Base-by-base conservation (phyloP, 2,329 filamentous ascomycete genomes). In the Dendrostoma leiphaemia region DNA sequence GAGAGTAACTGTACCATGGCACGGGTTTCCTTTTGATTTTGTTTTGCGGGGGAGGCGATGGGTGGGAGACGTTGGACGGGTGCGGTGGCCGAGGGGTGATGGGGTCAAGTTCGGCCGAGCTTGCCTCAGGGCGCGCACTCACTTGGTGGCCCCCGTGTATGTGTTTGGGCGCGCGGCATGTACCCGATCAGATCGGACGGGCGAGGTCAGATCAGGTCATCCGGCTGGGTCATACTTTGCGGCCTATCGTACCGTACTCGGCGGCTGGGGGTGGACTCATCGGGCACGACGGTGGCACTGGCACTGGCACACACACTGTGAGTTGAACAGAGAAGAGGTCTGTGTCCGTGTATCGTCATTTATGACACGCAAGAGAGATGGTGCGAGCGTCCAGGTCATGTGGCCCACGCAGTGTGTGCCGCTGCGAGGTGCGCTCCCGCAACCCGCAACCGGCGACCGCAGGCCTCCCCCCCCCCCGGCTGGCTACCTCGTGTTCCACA, bases 101-200 rank as follows among this genome's bases (percentile, higher is more conserved):
- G n/a, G n/a, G n/a, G n/a, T n/a, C n/a, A n/a, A n/a, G n/a, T n/a
- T n/a, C n/a, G n/a, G n/a, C n/a, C n/a, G n/a, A n/a, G n/a, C n/a
- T n/a, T n/a, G n/a, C n/a, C n/a, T n/a, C n/a, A n/a, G n/a, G n/a
- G n/a, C n/a, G n/a, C n/a, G n/a, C n/a, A n/a, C n/a, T n/a, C n/a
- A n/a, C n/a, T n/a, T n/a, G n/a, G n/a, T n/a, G n/a, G n/a, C n/a
- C n/a, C n/a, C n/a, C n/a, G n/a, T n/a, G n/a, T n/a, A n/a, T n/a
- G n/a, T n/a, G n/a, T n/a, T n/a, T n/a, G n/a, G n/a, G n/a, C n/a
- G n/a, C n/a, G n/a, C n/a, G n/a, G n/a, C n/a, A n/a, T 32, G 10
- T 32, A 32, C 26, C 45, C 45, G 45, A 48, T 37, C 45, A n/a
- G 45, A 48, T 48, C 32, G 45, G 23, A 10, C 23, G 35, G 17